Conservation (phyloP, 1,284 basidiomycete species). For the Cryptococcus jaspeensis region DNA sequence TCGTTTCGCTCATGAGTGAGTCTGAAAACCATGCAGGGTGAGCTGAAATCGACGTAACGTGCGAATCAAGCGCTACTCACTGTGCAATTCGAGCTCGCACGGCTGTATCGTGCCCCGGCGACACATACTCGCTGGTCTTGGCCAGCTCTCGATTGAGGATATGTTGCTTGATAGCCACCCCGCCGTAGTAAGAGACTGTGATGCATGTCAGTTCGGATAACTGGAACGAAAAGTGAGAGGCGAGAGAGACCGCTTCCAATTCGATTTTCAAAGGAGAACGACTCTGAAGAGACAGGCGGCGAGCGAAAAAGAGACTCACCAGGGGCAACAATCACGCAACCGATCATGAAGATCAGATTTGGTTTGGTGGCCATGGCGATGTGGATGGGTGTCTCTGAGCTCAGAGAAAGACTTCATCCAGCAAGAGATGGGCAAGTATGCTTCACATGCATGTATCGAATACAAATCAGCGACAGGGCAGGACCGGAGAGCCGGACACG, state of each 20-base stretch:
- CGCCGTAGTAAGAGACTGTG: slow-evolving; percentile 37
- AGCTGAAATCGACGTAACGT: background rate
- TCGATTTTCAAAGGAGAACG: background rate
- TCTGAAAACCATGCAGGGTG: slow-evolving; percentile 13
- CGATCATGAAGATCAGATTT: slow-evolving; percentile 38
- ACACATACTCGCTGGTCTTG: slow-evolving; percentile 6
- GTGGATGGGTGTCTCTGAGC: background rate
- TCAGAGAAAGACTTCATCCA: background rate
- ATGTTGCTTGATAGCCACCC: slow-evolving; percentile 33
- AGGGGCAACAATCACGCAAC: slow-evolving; percentile 35
- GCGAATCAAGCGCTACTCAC: slow-evolving; percentile 16
- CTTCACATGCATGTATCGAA: background rate
- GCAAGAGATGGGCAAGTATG: background rate
- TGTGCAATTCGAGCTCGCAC: slow-evolving; percentile 33
- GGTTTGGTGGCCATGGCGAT: slow-evolving; percentile 29
- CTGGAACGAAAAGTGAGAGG: background rate
- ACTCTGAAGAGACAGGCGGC: background rate
- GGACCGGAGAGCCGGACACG: no score
- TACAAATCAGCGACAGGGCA: no score
- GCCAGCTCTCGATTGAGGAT: slow-evolving; percentile 31
- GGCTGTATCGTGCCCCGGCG: slow-evolving; percentile 24
- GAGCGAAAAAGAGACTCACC: slow-evolving; percentile 19
- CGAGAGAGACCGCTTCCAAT: no score
- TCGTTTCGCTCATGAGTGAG: slow-evolving; percentile 37
- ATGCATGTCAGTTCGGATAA: background rate